Conservation (phyloP, 345 rosid genomes). For the Pistacia integerrima region DNA sequence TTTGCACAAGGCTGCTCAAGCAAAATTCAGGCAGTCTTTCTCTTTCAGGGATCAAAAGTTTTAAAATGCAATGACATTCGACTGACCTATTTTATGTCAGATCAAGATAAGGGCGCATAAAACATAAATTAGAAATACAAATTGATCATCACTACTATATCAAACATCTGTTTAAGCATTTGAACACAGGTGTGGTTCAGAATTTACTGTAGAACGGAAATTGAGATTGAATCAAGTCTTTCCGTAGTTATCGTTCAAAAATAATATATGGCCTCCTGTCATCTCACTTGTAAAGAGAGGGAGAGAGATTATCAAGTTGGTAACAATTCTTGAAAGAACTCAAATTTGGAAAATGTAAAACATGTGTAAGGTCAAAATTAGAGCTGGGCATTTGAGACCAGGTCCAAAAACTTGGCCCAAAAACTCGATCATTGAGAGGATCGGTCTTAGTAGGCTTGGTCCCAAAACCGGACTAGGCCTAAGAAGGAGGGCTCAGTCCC, state of each 20-base stretch:
- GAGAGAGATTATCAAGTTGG: not conserved
- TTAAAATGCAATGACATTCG: not conserved
- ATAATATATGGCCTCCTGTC: not conserved
- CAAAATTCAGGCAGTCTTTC: too few species aligned
- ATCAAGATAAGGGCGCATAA: not conserved
- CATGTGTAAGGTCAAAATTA: too few species aligned
- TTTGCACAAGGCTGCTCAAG: not conserved
- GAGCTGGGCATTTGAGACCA: too few species aligned
- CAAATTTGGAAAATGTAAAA: not conserved
- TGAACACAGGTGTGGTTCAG: not conserved
- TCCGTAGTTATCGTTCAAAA: not conserved
- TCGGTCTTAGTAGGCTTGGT: too few species aligned
- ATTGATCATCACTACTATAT: not conserved
- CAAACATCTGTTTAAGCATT: not conserved
- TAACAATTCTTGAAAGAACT: not conserved
- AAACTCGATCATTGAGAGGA: too few species aligned
- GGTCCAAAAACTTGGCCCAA: too few species aligned
- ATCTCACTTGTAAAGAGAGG: not conserved
- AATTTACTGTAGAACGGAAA: not conserved
- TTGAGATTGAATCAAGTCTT: not conserved
- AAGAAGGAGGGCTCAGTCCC: too few species aligned
- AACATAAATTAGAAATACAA: slow-evolving; percentile 1
- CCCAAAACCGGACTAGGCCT: too few species aligned
- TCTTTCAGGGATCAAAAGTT: not conserved
- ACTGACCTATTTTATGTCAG: slow-evolving; percentile 7